phyloP scores from a whole-genome alignment of 495 filamentous ascomycete genomes.

The Annulohypoxylon bovei region DNA sequence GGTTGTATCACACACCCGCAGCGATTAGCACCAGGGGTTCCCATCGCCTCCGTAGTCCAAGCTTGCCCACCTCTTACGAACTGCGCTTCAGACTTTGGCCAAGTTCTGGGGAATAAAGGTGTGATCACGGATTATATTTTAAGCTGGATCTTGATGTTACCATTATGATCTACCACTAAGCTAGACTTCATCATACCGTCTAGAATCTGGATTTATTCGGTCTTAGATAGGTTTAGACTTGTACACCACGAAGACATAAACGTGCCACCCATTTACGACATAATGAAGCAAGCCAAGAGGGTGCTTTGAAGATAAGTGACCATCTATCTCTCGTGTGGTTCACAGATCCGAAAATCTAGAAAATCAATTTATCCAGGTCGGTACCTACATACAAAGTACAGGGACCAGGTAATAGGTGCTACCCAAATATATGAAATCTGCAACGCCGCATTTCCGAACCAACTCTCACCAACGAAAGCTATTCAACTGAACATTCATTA shows the following conservation, averaged over 20 bases:
- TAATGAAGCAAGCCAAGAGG: conserved; percentile 27
- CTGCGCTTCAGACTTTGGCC: conserved; percentile 34
- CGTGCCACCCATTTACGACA: conserved; percentile 9
- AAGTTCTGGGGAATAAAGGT: conserved; percentile 23
- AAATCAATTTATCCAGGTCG: neutral
- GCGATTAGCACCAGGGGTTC: conserved; percentile 41
- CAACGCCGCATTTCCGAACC: conserved; percentile 3
- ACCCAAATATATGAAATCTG: neutral
- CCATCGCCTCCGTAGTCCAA: conserved; percentile 35
- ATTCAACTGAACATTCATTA: neutral
- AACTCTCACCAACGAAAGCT: neutral
- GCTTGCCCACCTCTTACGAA: conserved; percentile 31
- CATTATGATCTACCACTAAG: conserved; percentile 37
- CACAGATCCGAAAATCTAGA: neutral
- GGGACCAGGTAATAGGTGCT: neutral
- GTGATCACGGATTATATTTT: conserved; percentile 21
- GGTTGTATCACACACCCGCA: conserved; percentile 35
- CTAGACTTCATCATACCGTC: conserved; percentile 7
- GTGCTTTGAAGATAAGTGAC: neutral
- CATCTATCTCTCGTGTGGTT: neutral
- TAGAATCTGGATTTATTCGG: neutral
- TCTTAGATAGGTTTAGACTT: conserved; percentile 1
- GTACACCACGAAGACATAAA: conserved; percentile 1
- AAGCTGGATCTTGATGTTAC: conserved; percentile 37
- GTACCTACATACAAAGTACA: neutral